Evolutionary conservation across 495 filamentous ascomycete genomes (phyloP), one percentile per base, ranked within the genome.

Genomic region (Penicillium chermesinum): DNA sequence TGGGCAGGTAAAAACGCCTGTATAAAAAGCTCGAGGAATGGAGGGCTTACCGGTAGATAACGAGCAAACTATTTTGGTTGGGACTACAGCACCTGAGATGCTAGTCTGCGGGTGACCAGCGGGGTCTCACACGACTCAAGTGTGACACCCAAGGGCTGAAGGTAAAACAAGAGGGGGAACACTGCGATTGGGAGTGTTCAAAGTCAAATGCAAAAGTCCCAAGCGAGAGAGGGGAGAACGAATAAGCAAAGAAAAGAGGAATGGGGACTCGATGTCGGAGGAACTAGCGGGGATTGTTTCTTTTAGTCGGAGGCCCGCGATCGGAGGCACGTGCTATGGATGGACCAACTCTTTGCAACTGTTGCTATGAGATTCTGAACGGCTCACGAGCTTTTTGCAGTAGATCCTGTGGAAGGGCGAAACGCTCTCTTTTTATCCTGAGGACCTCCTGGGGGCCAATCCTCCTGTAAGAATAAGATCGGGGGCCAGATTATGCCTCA

Each of bases 261-360:
- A 40, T 30, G 8, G 21, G 13, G 43, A 22, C 19, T 14, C 14
- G 32, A 20, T 9, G 37, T 19, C 36, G 38, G 47, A 54, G 46
- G 38, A 44, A 49, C 53, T 33, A 47, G 37, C 37, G 40, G 52
- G 46, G 51, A 49, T 33, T 5, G 15, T 54, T 50, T 49, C 30
- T 60, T 52, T 61, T 50, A 54, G 44, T 50, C 53, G 25, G 25
- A 57, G 57, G 52, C 59, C 59, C 57, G 44, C 41, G 48, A 53
- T 63, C 59, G 59, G 59, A 63, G n/a, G 58, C 59, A 63, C 59
- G 59, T 63, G 59, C 48, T 60, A 48, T 47, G 45, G 13, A 30
- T 10, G 25, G 6, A 17, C 16, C 35, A 17, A 5, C n/a, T n/a
- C n/a, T n/a, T n/a, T n/a, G n/a, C n/a, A n/a, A n/a, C n/a, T n/a